Evolutionary conservation across 371 early-diverging fungal genomes (phyloP), one percentile per base, ranked within the genome.

Genomic region (Smittium culicis): DNA sequence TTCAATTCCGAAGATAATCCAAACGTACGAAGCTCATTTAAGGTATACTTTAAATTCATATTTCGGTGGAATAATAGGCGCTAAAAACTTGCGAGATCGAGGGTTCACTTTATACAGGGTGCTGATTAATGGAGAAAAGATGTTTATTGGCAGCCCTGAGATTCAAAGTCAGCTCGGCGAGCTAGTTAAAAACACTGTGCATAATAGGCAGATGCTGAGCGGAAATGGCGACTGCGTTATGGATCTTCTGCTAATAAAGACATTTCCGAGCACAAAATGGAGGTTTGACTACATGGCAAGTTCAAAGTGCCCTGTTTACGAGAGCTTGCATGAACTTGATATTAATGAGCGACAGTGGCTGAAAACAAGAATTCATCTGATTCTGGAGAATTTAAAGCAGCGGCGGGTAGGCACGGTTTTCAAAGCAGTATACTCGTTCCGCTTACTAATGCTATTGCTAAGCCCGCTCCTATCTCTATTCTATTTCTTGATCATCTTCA

Each of bases 41-140:
- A 69, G 65, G 25, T 70, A 74, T 67, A 69, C 69, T 64, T 71
- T 75, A 1, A 61, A 73, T 65, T 70, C 76, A 1, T 71, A 71
- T 54, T 73, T 71, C 59, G 76, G 71, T 25, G 69, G 76, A 68
- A 65, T 75, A 61, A 65, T 66, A 55, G 56, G 67, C 58, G 66
- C 66, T 3, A 67, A 73, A 20, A 71, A 74, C 31, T 74, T 74
- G 31, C 63, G 70, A 31, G 67, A 73, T 67, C 75, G 70, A 68
- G 67, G 73, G 29, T 75, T 75, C 35, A 72, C 75, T 30, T 65
- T 75, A 64, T 75, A 75, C 61, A 73, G 76, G 27, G 70, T 75
- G 60, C 8, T 14, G 62, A 5, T 29, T 29, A 31, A 31, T 16
- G 35, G 30, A 2, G 29, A 62, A 2, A 62, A 24, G 14, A 20